Evolutionary conservation across 208 protist species (phyloP).

Genomic region (Porcisia hertigi): DNA sequence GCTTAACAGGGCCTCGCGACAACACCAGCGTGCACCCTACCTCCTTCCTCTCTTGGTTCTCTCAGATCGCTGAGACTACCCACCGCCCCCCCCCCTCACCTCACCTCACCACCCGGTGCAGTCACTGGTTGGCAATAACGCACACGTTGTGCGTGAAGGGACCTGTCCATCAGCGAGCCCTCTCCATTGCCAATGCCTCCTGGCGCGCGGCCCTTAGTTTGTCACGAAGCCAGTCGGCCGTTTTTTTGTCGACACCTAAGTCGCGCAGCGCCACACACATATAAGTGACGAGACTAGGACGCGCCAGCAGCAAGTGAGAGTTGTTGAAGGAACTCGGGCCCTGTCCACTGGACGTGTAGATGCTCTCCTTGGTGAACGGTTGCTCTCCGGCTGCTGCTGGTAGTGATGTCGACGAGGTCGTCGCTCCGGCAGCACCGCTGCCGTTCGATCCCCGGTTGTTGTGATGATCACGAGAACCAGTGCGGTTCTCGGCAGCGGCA

Average conservation of each 20-base stretch:
- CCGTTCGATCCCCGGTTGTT: constrained; percentile 7
- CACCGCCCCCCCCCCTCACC: background rate
- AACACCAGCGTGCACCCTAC: too few relatives aligned
- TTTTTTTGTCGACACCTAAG: constrained; percentile 53
- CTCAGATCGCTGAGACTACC: background rate
- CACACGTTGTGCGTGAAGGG: background rate
- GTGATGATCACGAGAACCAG: constrained; percentile 2
- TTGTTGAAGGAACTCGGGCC: constrained; percentile 49
- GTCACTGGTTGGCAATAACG: background rate
- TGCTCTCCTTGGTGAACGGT: constrained; percentile 23
- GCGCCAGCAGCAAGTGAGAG: constrained; percentile 24
- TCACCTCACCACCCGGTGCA: background rate
- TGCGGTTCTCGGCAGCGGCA: background rate
- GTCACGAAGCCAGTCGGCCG: constrained; percentile 55
- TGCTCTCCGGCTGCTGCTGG: background rate
- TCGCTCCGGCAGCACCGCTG: background rate
- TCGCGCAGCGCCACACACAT: constrained; percentile 77
- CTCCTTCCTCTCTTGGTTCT: background rate
- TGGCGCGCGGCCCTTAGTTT: constrained; percentile 36
- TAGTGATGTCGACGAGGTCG: background rate
- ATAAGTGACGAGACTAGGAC: constrained; percentile 54
- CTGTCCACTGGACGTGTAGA: constrained; percentile 43
- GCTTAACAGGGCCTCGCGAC: too few relatives aligned
- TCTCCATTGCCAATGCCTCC: constrained; percentile 19
- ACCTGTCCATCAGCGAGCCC: background rate